Evolutionary conservation across 2,329 filamentous ascomycete genomes (phyloP).

Genomic region (Chrysoporthe cubensis): DNA sequence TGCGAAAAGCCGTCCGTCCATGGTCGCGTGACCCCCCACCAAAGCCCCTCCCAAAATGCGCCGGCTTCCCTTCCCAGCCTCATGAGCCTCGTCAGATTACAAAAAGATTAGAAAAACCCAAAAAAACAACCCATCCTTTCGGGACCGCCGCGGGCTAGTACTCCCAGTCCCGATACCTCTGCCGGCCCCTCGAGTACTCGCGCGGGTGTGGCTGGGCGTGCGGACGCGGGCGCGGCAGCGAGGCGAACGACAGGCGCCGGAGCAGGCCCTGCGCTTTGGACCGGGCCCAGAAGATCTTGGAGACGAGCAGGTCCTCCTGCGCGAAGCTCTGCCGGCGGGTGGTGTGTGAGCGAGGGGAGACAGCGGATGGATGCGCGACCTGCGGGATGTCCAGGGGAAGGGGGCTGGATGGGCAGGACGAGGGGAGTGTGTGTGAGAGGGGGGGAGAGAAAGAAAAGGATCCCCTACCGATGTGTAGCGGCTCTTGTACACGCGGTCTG

Average conservation of each 20-base stretch:
- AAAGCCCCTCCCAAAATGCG: neutral
- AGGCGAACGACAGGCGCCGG: conserved; percentile 10
- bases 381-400: too few species aligned
- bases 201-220: neutral
- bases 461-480: conserved; percentile 26
- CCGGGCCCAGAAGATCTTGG: conserved; percentile 24
- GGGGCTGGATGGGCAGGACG: neutral
- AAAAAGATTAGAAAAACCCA: too few species aligned
- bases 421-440: neutral
- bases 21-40: neutral
- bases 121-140: too few species aligned
- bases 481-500: conserved; percentile 21
- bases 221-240: neutral
- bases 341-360: too few species aligned
- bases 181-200: conserved; percentile 20
- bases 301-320: conserved; percentile 17
- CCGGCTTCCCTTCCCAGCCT: neutral
- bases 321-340: conserved; percentile 4
- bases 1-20: too few species aligned
- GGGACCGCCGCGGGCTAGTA: neutral
- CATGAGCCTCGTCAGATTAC: neutral
- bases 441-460: neutral
- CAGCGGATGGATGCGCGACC: too few species aligned
- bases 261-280: conserved; percentile 22
- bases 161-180: conserved; percentile 22